phyloP scores from a whole-genome alignment of 768 basidiomycete genomes.

The Termitomyces sp. region DNA sequence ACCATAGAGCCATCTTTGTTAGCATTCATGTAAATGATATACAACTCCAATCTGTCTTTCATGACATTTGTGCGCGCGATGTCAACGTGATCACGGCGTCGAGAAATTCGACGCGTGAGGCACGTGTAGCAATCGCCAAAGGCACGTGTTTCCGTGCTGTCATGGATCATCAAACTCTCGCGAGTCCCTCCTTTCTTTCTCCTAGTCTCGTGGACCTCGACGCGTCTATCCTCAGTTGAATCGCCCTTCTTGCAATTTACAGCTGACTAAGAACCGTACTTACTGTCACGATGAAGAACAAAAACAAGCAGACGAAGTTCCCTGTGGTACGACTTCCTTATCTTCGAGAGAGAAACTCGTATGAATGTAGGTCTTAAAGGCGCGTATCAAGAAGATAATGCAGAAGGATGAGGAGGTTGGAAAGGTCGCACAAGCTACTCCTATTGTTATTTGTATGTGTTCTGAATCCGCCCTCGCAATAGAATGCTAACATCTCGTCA shows the following conservation, averaged over 20 bases:
- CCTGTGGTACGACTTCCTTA: constrained; percentile 60
- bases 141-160: constrained; percentile 10
- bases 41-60: background rate
- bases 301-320: constrained; percentile 89
- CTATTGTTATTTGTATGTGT: constrained; percentile 89
- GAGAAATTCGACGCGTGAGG: background rate
- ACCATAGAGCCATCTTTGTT: background rate
- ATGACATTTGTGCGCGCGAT: background rate
- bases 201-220: background rate
- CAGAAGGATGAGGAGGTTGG: constrained; percentile 99
- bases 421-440: constrained; percentile 95
- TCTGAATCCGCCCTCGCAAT: background rate
- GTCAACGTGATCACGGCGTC: no score
- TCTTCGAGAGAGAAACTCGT: background rate
- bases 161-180: background rate
- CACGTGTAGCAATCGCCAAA: background rate
- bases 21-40: background rate
- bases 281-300: constrained; percentile 64
- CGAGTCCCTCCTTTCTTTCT: no score
- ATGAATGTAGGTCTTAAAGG: constrained; percentile 38
- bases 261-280: background rate
- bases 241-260: background rate
- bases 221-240: background rate
- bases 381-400: constrained; percentile 99
- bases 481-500: background rate